These are phyloP conservation scores for Coniochaeta sp. DNA, from an alignment of 2,329 filamentous ascomycete genomes.

Conservation along the genomic window DNA sequence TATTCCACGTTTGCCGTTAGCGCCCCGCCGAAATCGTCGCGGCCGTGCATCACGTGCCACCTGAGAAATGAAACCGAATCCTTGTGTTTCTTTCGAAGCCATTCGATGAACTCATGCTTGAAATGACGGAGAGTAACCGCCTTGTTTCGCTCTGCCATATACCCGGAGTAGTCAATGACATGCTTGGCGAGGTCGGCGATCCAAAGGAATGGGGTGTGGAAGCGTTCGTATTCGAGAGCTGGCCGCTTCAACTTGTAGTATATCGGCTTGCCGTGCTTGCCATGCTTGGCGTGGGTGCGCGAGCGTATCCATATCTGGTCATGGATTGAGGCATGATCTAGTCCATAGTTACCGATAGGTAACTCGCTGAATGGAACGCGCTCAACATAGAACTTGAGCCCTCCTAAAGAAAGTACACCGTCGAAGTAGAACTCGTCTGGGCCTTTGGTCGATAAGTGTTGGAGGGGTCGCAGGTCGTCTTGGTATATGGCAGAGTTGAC, in stretches of 20 bases:
- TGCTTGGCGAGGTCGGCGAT: slow-evolving; percentile 65
- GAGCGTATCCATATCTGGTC: slow-evolving; percentile 61
- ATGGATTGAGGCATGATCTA: slow-evolving; percentile 36
- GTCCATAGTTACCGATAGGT: slow-evolving; percentile 61
- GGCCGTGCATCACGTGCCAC: slow-evolving; percentile 47
- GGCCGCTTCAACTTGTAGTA: slow-evolving; percentile 60
- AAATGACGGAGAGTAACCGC: slow-evolving; percentile 51
- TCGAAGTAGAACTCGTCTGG: slow-evolving; percentile 47
- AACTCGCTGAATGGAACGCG: slow-evolving; percentile 48
- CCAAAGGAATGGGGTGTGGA: slow-evolving; percentile 61
- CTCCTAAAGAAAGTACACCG: slow-evolving; percentile 45
- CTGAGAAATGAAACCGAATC: slow-evolving; percentile 30
- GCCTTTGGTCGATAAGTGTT: slow-evolving; percentile 38
- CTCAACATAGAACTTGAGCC: slow-evolving; percentile 41
- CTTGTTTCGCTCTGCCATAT: slow-evolving; percentile 19
- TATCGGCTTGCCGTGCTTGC: too few relatives aligned
- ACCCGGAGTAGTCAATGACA: slow-evolving; percentile 57
- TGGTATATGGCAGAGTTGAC: slow-evolving; percentile 26
- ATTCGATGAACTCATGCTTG: slow-evolving; percentile 45
- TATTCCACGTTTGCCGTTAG: slow-evolving; percentile 55
- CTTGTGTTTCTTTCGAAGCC: slow-evolving; percentile 43
- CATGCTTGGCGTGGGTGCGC: slow-evolving; percentile 25
- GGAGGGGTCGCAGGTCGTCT: slow-evolving; percentile 47
- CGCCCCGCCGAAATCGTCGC: slow-evolving; percentile 55
- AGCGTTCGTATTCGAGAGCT: slow-evolving; percentile 52